Evolutionary conservation across 75 land plant genomes (phyloP), one percentile per base, ranked within the genome.

Genomic region (Adiantum capillusveneris): DNA sequence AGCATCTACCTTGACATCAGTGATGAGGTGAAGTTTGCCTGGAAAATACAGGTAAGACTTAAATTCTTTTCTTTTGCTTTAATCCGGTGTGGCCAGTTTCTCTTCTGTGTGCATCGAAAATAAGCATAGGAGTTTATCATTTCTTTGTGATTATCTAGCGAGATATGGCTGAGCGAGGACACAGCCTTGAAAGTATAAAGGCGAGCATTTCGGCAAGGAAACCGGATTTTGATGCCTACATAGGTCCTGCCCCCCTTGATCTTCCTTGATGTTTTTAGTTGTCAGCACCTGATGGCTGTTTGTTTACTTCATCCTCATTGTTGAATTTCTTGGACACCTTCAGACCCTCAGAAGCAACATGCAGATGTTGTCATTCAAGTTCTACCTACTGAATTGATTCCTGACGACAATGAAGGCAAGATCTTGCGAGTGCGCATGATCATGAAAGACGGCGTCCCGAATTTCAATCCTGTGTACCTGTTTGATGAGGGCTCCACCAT

Each of bases 301-400:
- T 39, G n/a, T n/a, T n/a, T n/a, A n/a, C n/a, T n/a, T n/a, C n/a
- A n/a, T n/a, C 12, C 42, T 39, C 12, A 39, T 39, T 13, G 13
- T 39, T 39, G 42, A 39, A 9, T 39, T 13, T 39, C 12, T 13
- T n/a, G n/a, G n/a, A n/a, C n/a, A n/a, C 42, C 12, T 69, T 53
- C 90, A 92, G 97, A 92, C 34, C 89, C 97, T 49, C 97, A 92
- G 66, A 92, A 92, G 82, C 83, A 88, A n/a, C n/a, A n/a, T n/a
- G n/a, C n/a, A n/a, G n/a, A n/a, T n/a, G n/a, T n/a, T n/a, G n/a
- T n/a, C n/a, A 61, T 92, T 48, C 86, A 88, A 61, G 97, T 92
- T 17, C 49, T 92, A 34, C 97, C 97, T 6, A 92, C 97, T 0
- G 67, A 84, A 56, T 81, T 92, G 7, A 92, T 92, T 41, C 97